Evolutionary conservation across 768 basidiomycete species (phyloP), one percentile per base, ranked within the genome.

Genomic region (Amanita molliuscula): DNA sequence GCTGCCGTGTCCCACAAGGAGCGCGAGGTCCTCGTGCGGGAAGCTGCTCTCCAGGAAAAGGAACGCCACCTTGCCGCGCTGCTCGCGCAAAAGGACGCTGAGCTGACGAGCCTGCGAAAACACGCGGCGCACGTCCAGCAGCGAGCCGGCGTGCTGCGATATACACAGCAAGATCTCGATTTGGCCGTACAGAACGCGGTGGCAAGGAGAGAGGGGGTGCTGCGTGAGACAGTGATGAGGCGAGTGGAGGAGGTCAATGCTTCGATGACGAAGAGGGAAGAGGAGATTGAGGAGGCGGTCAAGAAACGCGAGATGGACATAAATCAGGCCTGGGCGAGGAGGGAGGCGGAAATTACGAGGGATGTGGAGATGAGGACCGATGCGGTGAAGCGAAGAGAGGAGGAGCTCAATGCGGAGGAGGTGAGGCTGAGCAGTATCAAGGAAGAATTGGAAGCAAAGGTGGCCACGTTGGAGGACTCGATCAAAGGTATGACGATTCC

Each of bases 221-320:
- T 89, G 31, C 75, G 84, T 1, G 65, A 73, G 16, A 70, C 82
- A 33, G 77, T 88, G 18, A 70, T 74, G 59, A 75, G 79, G 58
- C 75, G 84, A 28, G 85, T 88, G 61, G 78, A 79, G 45, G 84
- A 87, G 58, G 80, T 88, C 3, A 78, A 77, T 1, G 65, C 63
- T 23, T 78, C 81, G 6, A 85, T 86, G 70, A 66, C 75, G 21
- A 66, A 73, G 47, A 69, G 86, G 2, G 86, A 88, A 56, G 78
- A 82, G 49, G 84, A 85, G 60, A 79, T 88, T 36, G 72, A 85
- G 71, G 74, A 76, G 15, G 81, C 83, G 1, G 79, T 88, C 4
- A 67, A 78, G 25, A 66, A 66, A 44, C 70, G 84, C 5, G 86
- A 88, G 55, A 75, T 68, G 16, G 82, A 86, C 56, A 67, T 85